Conservation (phyloP, 2,329 filamentous ascomycete genomes). For the Fusarium sp. region DNA sequence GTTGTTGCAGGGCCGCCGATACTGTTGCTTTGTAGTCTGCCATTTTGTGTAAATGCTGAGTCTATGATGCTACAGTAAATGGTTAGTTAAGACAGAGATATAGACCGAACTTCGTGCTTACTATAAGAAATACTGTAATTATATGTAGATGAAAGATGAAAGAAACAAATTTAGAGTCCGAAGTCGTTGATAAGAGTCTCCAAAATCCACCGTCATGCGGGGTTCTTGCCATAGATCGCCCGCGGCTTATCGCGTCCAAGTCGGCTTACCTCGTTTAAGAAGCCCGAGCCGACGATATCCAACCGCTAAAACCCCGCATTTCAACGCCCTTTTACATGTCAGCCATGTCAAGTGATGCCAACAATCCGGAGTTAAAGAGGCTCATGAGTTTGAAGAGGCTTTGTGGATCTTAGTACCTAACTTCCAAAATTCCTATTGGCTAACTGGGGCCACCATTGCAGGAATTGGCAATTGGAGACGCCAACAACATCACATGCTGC, state of each 20-base stretch:
- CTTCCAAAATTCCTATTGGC: background rate
- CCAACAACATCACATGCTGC: background rate
- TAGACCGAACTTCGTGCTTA: background rate
- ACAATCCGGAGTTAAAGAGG: background rate
- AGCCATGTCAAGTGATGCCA: constrained; percentile 9
- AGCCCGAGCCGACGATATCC: constrained; percentile 29
- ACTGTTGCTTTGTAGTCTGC: constrained; percentile 25
- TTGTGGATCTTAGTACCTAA: background rate
- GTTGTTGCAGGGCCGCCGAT: constrained; percentile 13
- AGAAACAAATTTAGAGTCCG: background rate
- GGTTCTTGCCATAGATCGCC: constrained; percentile 6
- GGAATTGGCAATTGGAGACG: background rate
- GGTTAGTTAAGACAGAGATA: background rate
- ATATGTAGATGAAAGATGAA: background rate
- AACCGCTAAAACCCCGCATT: constrained; percentile 25
- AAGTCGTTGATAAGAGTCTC: background rate
- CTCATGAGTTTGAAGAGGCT: background rate
- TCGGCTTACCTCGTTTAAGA: background rate
- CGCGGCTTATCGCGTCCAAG: constrained; percentile 16
- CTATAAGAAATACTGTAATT: background rate
- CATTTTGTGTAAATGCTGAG: background rate
- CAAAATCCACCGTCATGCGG: constrained; percentile 16
- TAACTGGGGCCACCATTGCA: too few species aligned
- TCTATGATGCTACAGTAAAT: background rate
- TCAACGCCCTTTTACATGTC: constrained; percentile 24